Conservation (phyloP, 2,329 filamentous ascomycete species). For the Stachybotrys elegans region DNA sequence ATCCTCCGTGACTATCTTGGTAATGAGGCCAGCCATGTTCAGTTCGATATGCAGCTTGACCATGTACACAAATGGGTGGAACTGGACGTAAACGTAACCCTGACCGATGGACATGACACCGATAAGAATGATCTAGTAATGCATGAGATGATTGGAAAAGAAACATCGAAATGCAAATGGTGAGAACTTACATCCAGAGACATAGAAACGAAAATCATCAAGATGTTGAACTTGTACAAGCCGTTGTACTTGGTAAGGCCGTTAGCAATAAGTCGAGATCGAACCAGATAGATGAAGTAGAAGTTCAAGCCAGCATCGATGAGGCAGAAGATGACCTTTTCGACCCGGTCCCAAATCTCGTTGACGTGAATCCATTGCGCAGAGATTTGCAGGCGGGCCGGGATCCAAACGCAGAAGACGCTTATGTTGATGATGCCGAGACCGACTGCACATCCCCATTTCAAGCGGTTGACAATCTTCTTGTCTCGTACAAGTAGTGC, state of each 20-base stretch:
- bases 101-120: conserved; percentile 17
- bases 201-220: conserved; percentile 18
- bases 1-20: conserved; percentile 16
- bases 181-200: conserved; percentile 19
- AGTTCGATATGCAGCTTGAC: conserved; percentile 15
- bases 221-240: conserved; percentile 29
- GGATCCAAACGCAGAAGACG: conserved; percentile 51
- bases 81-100: conserved; percentile 18
- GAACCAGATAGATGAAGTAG: conserved; percentile 44
- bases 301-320: conserved; percentile 43
- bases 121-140: conserved; percentile 14
- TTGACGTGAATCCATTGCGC: conserved; percentile 39
- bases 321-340: conserved; percentile 45
- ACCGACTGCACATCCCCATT: conserved; percentile 39
- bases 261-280: conserved; percentile 37
- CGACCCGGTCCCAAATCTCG: conserved; percentile 45
- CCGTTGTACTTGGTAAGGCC: conserved; percentile 43
- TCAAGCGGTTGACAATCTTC: conserved; percentile 29
- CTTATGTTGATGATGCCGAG: conserved; percentile 46
- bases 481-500: conserved; percentile 37
- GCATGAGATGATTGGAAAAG: too few species aligned
- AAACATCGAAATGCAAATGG: not conserved
- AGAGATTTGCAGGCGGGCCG: conserved; percentile 39
- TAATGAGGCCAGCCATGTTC: conserved; percentile 17
- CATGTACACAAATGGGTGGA: conserved; percentile 19